Base-by-base conservation (phyloP, 805 yeast species). In the Schizosaccharomyces osmophilus region DNA sequence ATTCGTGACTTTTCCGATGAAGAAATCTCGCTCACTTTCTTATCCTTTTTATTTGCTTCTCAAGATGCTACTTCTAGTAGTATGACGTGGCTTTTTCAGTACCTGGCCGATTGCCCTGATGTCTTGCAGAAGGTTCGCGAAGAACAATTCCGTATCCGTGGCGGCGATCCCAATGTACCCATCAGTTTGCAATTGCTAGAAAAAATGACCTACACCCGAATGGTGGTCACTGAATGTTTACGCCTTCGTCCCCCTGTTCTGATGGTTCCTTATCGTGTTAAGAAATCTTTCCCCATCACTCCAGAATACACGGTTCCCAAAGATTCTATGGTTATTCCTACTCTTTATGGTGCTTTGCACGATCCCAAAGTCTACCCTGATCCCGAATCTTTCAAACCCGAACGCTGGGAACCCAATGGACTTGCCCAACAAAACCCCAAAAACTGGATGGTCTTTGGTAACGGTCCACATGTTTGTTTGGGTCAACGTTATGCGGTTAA, bases 61-160 rank as follows among this genome's bases (percentile, higher is more conserved):
- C 98, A 93, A 75, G 98, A 93, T 74, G 98, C 98, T 29, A 85
- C 96, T 6, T 88, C 97, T 1, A 87, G 97, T 3, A 82, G 94
- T 67, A 93, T 96, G 65, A 90, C 97, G 73, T 93, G 98, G 98
- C 78, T 93, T 69, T 93, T 90, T 82, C 98, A 93, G 77, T 80
- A 88, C 67, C 83, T 88, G 62, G 89, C 96, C 64, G 98, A 93
- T 72, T 81, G 96, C 69, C 97, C 97, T 51, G 97, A 93, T 66
- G 84, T 93, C 63, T 80, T 82, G 71, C 77, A 73, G 51, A 89
- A 89, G 73, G 79, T 93, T 65, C 85, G 97, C 75, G 86, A 85
- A 72, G 98, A 93, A 74, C 98, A 93, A 76, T 72, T 89, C 67
- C 74, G 76, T 11, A 85, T 93, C 62, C 84, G 97, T 75, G 77